phyloP scores from a whole-genome alignment of 306 rosid species.

The Biancaea sappan region DNA sequence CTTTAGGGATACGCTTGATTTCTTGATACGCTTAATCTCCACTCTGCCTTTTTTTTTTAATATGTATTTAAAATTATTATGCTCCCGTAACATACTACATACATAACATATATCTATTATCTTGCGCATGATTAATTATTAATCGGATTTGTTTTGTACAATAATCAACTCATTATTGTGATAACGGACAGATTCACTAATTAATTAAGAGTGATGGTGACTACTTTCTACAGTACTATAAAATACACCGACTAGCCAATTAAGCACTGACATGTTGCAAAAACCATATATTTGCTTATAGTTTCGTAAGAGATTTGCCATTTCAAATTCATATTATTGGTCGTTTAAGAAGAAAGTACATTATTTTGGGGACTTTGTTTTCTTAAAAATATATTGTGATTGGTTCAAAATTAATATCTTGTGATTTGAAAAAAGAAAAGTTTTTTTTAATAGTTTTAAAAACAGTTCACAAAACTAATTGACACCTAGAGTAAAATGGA shows the following conservation, averaged over 20 bases:
- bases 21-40: neutral
- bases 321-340: neutral
- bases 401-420: too few species aligned
- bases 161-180: neutral
- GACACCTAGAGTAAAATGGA: too few species aligned
- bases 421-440: too few species aligned
- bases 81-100: neutral
- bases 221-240: neutral
- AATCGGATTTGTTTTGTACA: neutral
- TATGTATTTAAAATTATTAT: neutral
- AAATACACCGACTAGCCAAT: neutral
- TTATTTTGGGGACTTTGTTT: too few species aligned
- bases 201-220: slow-evolving; percentile 1
- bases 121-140: too few species aligned
- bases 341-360: too few species aligned
- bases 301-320: neutral
- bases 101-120: neutral
- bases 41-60: too few species aligned
- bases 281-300: neutral
- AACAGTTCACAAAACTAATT: too few species aligned
- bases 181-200: neutral
- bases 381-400: too few species aligned
- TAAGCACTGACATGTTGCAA: neutral
- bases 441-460: too few species aligned
- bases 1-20: neutral